Evolutionary conservation across 495 filamentous ascomycete genomes (phyloP), one percentile per base, ranked within the genome.

Genomic region (Lepraria neglecta): DNA sequence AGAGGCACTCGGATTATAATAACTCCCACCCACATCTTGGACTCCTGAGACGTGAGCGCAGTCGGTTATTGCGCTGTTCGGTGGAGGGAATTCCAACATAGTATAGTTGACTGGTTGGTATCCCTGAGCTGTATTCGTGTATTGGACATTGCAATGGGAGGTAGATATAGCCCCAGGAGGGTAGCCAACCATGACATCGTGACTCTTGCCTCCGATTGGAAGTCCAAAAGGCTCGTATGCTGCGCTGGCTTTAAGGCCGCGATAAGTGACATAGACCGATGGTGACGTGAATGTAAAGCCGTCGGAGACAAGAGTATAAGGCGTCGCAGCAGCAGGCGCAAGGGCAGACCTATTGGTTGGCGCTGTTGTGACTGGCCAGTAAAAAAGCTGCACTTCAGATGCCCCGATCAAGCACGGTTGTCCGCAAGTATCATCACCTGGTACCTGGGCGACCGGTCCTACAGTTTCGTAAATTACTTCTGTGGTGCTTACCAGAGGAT

Each of bases 101-200:
- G 51, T 54, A 15, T 54, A 54, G 31, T 54, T 54, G n/a, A 54
- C 33, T 38, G 31, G n/a, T 24, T 54, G 31, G 17, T 54, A 54
- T 21, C 12, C 30, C 51, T 54, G 51, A 38, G 51, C 51, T 35
- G 51, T 19, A 30, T 35, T 54, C 1, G 31, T 54, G 17, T 54
- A 54, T 15, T n/a, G 30, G 17, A 54, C 15, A 38, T 54, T 6
- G 17, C 51, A 54, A 12, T 54, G 51, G 17, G 51, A 54, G n/a
- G 51, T 54, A 3, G 51, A 54, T 27, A 54, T 30, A 10, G 51
- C 51, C 4, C 12, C 9, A 5, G 51, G 30, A 6, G 51, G 51
- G 10, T 54, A 54, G 51, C 51, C 51, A 54, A 54, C 51, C 7
- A 28, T 54, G 35, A 54, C 17, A 35, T 54, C 31, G 17, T 54